phyloP scores from a whole-genome alignment of 352 stramenopile species.

The Elongisporangium anandrum region DNA sequence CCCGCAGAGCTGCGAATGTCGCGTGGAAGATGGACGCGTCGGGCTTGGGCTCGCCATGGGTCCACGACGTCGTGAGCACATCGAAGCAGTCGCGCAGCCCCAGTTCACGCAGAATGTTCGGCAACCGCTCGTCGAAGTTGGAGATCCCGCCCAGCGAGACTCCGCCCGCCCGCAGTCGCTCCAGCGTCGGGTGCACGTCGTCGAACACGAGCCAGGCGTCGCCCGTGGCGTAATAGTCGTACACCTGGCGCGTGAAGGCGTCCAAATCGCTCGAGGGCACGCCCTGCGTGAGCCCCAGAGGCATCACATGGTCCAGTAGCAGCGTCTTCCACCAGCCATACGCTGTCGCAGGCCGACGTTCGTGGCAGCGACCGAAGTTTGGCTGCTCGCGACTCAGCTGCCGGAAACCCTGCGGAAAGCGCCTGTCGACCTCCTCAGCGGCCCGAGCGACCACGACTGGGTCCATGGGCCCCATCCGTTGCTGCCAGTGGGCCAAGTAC shows the following conservation, averaged over 20 bases:
- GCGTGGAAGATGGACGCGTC: constrained; percentile 47
- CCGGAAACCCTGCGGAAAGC: constrained; percentile 43
- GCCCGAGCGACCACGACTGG: constrained; percentile 8
- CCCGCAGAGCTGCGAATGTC: constrained; percentile 32
- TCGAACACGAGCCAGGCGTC: constrained; percentile 61
- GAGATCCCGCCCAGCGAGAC: constrained; percentile 62
- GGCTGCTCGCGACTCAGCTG: constrained; percentile 14
- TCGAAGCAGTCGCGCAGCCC: constrained; percentile 43
- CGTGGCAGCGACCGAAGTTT: constrained; percentile 43
- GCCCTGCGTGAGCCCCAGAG: constrained; percentile 8
- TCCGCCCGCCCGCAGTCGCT: constrained; percentile 13
- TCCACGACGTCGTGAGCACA: constrained; percentile 59
- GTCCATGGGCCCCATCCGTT: constrained; percentile 14
- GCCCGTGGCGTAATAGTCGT: constrained; percentile 40
- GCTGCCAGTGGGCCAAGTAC: constrained; percentile 47
- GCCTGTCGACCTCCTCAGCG: constrained; percentile 15
- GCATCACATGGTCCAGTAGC: constrained; percentile 37
- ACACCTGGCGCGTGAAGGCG: constrained; percentile 40
- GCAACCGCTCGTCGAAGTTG: constrained; percentile 77
- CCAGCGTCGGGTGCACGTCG: constrained; percentile 38
- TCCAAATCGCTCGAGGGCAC: constrained; percentile 9
- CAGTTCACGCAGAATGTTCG: constrained; percentile 33
- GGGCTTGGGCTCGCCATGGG: constrained; percentile 42
- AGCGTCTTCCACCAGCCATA: constrained; percentile 56
- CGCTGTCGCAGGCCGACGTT: constrained; percentile 10